Evolutionary conservation across 192 early-diverging fungal genomes (phyloP).

Genomic region (Linnemannia zychae): DNA sequence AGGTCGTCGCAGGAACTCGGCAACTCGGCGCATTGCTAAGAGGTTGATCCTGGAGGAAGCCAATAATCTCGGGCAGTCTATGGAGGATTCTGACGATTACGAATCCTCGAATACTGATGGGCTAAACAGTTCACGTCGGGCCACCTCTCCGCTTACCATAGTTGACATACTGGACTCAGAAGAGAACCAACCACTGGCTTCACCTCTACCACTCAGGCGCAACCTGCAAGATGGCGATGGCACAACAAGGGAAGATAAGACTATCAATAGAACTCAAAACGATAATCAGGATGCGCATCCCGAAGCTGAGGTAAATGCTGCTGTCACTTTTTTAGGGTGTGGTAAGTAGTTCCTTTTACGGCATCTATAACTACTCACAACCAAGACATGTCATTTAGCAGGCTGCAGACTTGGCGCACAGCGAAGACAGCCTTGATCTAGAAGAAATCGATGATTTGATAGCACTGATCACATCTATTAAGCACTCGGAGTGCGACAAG

Average conservation of each 20-base stretch:
- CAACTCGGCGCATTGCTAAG: not conserved
- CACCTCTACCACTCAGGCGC: not conserved
- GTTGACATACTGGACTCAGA: slow-evolving; percentile 1
- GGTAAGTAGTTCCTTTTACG: not conserved
- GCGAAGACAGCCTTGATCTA: slow-evolving; percentile 14
- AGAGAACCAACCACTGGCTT: not conserved
- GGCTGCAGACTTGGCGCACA: slow-evolving; percentile 4
- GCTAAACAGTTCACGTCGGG: not conserved
- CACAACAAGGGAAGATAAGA: not conserved
- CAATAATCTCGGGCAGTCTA: not conserved
- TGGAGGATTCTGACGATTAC: not conserved
- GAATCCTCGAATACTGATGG: not conserved
- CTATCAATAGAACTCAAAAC: not conserved
- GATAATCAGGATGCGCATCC: not conserved
- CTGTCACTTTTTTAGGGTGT: not conserved
- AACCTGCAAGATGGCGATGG: not conserved
- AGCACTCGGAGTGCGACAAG: slow-evolving; percentile 11
- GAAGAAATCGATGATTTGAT: slow-evolving; percentile 17
- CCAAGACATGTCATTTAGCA: slow-evolving; percentile 12
- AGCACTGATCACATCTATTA: slow-evolving; percentile 13
- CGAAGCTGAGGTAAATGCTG: slow-evolving; percentile 2
- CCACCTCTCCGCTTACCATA: not conserved
- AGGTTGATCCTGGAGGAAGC: not conserved
- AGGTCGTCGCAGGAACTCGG: slow-evolving; percentile 4
- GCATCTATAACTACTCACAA: not conserved